Evolutionary conservation across 202 grass and related monocot species (phyloP).

Genomic region (Eragrostis tef): DNA sequence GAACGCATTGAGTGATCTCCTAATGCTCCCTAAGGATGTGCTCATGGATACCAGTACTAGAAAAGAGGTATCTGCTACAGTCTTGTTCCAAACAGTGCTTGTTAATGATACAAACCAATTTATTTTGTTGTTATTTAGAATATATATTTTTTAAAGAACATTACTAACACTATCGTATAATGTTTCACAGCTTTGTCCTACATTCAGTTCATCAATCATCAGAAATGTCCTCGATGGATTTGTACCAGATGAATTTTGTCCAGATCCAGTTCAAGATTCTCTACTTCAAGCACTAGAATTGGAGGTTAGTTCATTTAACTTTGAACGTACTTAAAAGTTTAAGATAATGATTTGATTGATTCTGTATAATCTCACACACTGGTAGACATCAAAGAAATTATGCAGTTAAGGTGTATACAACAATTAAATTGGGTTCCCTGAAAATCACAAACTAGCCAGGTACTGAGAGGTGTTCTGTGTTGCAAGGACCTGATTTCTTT

Average conservation of each 20-base stretch:
- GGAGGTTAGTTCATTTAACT: constrained; percentile 67
- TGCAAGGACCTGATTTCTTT: background rate
- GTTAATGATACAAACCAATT: background rate
- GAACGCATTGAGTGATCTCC: constrained; percentile 92
- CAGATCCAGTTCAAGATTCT: constrained; percentile 64
- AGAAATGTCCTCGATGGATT: constrained; percentile 71
- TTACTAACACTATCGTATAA: constrained; percentile 30
- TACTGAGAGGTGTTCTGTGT: background rate
- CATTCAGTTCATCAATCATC: constrained; percentile 73
- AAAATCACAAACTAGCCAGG: background rate
- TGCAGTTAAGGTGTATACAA: constrained; percentile 10
- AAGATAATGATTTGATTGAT: constrained; percentile 18
- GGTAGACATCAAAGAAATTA: background rate
- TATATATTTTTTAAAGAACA: background rate
- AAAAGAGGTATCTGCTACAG: constrained; percentile 65
- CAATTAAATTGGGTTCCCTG: background rate
- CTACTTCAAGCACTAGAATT: constrained; percentile 74
- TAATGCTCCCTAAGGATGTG: constrained; percentile 95
- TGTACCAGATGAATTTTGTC: constrained; percentile 91
- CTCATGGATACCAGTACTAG: constrained; percentile 70
- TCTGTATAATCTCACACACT: background rate
- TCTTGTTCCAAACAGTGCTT: background rate
- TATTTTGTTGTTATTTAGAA: background rate
- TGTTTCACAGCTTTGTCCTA: constrained; percentile 80
- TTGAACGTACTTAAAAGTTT: constrained; percentile 26